Evolutionary conservation across 768 basidiomycete species (phyloP).

Genomic region (Phlebiopsis flavidoalba): DNA sequence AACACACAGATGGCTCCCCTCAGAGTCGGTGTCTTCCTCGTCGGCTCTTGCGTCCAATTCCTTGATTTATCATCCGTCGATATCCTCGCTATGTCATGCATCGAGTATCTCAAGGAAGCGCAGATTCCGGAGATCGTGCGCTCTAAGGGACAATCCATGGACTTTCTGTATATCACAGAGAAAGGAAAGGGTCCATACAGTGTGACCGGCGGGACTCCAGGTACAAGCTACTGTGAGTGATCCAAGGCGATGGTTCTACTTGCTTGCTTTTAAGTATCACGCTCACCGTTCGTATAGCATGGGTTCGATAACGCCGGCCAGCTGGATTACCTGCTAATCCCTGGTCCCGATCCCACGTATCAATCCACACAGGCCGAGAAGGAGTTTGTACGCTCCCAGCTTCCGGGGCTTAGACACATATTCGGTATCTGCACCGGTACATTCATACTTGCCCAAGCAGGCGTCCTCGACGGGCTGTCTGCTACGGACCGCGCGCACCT

Average conservation of each 20-base stretch:
- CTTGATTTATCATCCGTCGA: background rate
- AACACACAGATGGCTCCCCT: background rate
- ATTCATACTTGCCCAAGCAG: background rate
- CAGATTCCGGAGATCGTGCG: background rate
- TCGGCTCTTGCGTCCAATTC: background rate
- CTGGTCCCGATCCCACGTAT: background rate
- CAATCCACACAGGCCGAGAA: background rate
- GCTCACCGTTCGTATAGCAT: background rate
- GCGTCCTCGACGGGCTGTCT: background rate
- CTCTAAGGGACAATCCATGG: background rate
- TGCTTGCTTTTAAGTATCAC: background rate
- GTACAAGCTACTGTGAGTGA: background rate
- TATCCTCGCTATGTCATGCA: background rate
- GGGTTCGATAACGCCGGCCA: background rate
- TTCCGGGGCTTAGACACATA: background rate
- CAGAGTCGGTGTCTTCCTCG: background rate
- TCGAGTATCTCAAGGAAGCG: background rate
- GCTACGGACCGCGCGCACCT: background rate
- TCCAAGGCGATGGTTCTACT: background rate
- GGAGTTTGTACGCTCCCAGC: background rate
- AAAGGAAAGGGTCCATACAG: background rate
- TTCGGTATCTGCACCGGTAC: conserved; percentile 1
- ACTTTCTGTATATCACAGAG: background rate
- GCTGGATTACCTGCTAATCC: conserved; percentile 1
- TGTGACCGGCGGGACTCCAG: background rate